Evolutionary conservation across 2,329 filamentous ascomycete genomes (phyloP).

Genomic region (Aspergillus sp.): DNA sequence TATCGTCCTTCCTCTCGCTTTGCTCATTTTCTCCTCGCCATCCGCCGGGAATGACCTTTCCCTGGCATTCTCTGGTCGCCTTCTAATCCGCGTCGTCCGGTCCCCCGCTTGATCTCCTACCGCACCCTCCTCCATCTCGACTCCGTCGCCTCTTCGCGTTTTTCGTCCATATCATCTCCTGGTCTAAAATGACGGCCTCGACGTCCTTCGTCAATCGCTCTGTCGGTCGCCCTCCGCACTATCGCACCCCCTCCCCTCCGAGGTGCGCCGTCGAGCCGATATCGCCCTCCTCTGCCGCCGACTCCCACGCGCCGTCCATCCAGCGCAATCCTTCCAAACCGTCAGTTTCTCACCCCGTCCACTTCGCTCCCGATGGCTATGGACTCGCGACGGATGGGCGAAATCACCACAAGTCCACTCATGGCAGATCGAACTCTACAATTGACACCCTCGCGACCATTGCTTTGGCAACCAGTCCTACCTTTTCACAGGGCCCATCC

Average conservation of each 20-base stretch:
- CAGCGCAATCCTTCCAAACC: conserved; percentile 19
- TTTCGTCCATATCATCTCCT: conserved; percentile 4
- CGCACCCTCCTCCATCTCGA: conserved; percentile 17
- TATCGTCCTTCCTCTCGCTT: conserved; percentile 12
- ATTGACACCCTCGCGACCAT: conserved; percentile 44
- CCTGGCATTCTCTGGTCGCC: conserved; percentile 28
- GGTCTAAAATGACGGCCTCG: conserved; percentile 27
- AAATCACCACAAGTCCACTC: conserved; percentile 24
- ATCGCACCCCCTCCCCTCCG: conserved; percentile 40
- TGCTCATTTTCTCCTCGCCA: conserved; percentile 13
- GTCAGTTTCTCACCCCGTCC: conserved; percentile 16
- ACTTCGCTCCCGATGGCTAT: conserved; percentile 13
- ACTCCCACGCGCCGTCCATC: conserved; percentile 21
- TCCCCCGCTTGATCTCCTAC: conserved; percentile 33
- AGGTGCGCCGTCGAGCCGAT: conserved; percentile 38
- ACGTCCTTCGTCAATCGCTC: conserved; percentile 29
- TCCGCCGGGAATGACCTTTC: conserved; percentile 33
- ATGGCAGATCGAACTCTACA: conserved; percentile 37
- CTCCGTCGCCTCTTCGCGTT: conserved; percentile 10
- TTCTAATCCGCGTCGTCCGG: conserved; percentile 33
- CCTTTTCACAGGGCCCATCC: conserved; percentile 28
- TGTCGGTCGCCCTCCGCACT: conserved; percentile 31
- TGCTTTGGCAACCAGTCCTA: conserved; percentile 41
- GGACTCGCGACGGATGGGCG: conserved; percentile 12
- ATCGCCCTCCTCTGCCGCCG: conserved; percentile 27